Evolutionary conservation across 2,329 filamentous ascomycete species (phyloP).

Genomic region (Plenodomus biglobosus): DNA sequence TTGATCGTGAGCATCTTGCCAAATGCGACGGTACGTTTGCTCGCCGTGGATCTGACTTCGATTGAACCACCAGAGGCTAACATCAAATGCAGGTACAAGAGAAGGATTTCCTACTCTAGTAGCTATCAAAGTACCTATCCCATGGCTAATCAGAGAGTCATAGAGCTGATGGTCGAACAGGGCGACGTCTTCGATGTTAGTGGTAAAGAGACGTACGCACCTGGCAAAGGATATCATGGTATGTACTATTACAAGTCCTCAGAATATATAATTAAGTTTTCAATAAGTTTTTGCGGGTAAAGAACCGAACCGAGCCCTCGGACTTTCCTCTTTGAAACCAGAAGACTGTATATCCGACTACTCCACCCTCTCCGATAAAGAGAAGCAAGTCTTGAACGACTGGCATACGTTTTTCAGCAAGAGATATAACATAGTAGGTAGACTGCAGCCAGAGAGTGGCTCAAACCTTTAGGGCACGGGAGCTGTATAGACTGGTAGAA

Average conservation of each 20-base stretch:
- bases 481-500: too few relatives aligned
- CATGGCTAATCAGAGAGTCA: not conserved
- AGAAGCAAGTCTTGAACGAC: slow-evolving; percentile 82
- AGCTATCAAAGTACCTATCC: slow-evolving; percentile 56
- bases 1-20: slow-evolving; percentile 75
- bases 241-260: too few relatives aligned
- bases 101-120: slow-evolving; percentile 62
- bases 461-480: slow-evolving; percentile 15
- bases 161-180: slow-evolving; percentile 48
- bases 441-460: slow-evolving; percentile 26
- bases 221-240: slow-evolving; percentile 85
- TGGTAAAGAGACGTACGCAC: slow-evolving; percentile 82
- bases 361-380: slow-evolving; percentile 78
- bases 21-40: slow-evolving; percentile 73
- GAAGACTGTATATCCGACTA: slow-evolving; percentile 82
- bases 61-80: slow-evolving; percentile 2
- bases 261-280: slow-evolving; percentile 6
- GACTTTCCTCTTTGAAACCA: slow-evolving; percentile 78
- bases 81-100: slow-evolving; percentile 58
- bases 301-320: slow-evolving; percentile 90
- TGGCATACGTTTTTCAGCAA: slow-evolving; percentile 98
- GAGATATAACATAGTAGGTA: slow-evolving; percentile 86
- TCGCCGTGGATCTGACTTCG: not conserved
- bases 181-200: slow-evolving; percentile 94
- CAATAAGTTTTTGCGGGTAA: slow-evolving; percentile 86